These are phyloP conservation scores for Quercus agrifolia DNA, from an alignment of 306 rosid species.

Conservation along the genomic window DNA sequence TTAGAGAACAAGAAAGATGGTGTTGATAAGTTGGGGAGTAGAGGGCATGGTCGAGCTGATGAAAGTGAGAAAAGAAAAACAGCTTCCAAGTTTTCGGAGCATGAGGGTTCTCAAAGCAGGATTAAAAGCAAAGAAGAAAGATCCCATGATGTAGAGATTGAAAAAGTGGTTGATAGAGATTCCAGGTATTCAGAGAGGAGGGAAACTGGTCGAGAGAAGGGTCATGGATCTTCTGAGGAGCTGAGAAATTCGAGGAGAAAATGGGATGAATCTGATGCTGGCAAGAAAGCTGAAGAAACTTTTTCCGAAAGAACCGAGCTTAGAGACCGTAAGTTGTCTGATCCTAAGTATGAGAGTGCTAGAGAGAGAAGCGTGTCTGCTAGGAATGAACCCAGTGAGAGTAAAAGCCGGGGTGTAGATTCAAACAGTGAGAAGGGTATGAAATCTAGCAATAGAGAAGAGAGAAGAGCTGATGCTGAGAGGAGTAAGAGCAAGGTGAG, in stretches of 20 bases:
- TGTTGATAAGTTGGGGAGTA: conserved; percentile 52
- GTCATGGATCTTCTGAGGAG: conserved; percentile 70
- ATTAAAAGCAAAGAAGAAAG: conserved; percentile 55
- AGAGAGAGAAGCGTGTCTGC: conserved; percentile 61
- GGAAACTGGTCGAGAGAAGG: conserved; percentile 66
- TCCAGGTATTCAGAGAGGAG: conserved; percentile 56
- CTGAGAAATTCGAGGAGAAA: conserved; percentile 72
- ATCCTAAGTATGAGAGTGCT: conserved; percentile 53
- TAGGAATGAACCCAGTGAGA: conserved; percentile 68
- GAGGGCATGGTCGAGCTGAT: conserved; percentile 35
- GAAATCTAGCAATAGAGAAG: conserved; percentile 61
- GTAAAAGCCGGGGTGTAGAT: conserved; percentile 48
- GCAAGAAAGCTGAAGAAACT: conserved; percentile 44
- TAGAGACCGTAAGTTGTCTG: conserved; percentile 51
- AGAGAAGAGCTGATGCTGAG: conserved; percentile 65
- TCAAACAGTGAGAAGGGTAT: conserved; percentile 48
- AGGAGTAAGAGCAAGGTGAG: conserved; percentile 70
- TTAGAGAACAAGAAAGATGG: conserved; percentile 58
- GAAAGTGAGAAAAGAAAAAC: conserved; percentile 57
- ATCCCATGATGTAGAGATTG: conserved; percentile 41
- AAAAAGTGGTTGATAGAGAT: conserved; percentile 57
- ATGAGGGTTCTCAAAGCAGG: conserved; percentile 50
- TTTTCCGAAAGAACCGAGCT: conserved; percentile 54
- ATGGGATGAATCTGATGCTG: conserved; percentile 83
- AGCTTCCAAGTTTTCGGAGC: conserved; percentile 42